Evolutionary conservation across 805 yeast genomes (phyloP), one percentile per base, ranked within the genome.

Genomic region (Cyberlindnera galapagoensis): DNA sequence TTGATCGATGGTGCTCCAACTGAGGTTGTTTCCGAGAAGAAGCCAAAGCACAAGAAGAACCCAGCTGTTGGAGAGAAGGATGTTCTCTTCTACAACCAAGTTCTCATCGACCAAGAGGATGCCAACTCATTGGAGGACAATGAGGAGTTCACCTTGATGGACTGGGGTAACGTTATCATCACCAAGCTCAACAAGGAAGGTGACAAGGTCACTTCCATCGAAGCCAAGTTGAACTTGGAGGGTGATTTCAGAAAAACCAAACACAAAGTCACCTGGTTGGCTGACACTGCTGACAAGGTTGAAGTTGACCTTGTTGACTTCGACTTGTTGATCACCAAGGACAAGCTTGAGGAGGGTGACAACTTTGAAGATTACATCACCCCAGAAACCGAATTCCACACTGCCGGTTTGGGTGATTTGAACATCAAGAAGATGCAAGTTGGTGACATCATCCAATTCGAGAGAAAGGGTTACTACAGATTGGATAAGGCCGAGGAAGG

Each of bases 201-300:
- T 38, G 71, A 60, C 28, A 58, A 57, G 26, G 81, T 81, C 35
- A 67, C 66, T 29, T 65, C 79, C 4, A 65, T 90, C 40, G 80
- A 74, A 33, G 95, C 86, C 35, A 80, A 76, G 48, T 68, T 90
- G 50, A 81, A 90, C 60, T 71, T 90, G 54, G 96, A 84, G 46
- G 97, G 97, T 63, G 97, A 90, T 59, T 90, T 88, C 85, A 81
- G 83, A 64, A 90, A 87, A 67, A 90, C 97, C 33, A 84, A 85
- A 47, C 86, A 86, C 76, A 90, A 90, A 62, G 60, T 90, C 40
- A 88, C 95, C 29, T 90, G 97, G 97, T 72, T 90, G 55, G 92
- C 96, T 35, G 77, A 80, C 51, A 79, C 94, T 28, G 65, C 63
- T 18, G 88, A 85, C 51, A 72, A 69, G 42, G 77, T 75, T 36